Base-by-base conservation (phyloP, 2,329 filamentous ascomycete genomes). In the Didymella exigua region DNA sequence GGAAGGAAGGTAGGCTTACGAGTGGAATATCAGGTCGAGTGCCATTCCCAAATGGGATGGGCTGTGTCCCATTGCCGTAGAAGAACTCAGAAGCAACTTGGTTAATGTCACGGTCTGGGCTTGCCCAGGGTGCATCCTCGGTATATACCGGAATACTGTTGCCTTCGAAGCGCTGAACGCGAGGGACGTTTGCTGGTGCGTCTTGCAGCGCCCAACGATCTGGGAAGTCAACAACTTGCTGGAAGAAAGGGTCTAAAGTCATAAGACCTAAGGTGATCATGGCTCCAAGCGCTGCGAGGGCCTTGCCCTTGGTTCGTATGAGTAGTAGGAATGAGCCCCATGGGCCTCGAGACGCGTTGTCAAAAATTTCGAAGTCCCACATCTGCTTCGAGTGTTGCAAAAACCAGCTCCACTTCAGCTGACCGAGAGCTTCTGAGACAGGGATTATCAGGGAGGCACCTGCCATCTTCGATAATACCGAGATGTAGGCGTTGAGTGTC, bases 401-500 rank as follows among this genome's bases (percentile, higher is more conserved):
- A 11, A 74, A 74, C 72, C 72, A 74, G 14, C 59, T 69, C 72
- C 72, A 75, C 16, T 75, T 75, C 2, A 73, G 30, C 36, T 75
- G 72, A 0, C 73, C 72, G 0, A 75, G 48, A 0, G 67, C 69
- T 38, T 75, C 71, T 0, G 69, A 63, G 0, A 68, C 59, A 0
- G 70, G 72, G 0, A 74, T 40, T 0, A 73, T 55, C 0, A 74
- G 58, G 0, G 70, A 64, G 2, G 68, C 71, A 4, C 64, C 67
- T 0, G 68, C 66, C 10, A 74, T 62, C n/a, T 59, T 66, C 0
- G 70, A 69, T 0, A 75, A 52, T 0, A 74, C 43, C 0, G 70
- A 63, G 7, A 75, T 66, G 13, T 62, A 70, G 0, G 71, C 54
- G 26, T 72, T 74, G 5, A 74, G 18, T 0, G 67, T 73, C 0